Evolutionary conservation across 163 green algal species (phyloP).

Genomic region (Scenedesmus sp.): DNA sequence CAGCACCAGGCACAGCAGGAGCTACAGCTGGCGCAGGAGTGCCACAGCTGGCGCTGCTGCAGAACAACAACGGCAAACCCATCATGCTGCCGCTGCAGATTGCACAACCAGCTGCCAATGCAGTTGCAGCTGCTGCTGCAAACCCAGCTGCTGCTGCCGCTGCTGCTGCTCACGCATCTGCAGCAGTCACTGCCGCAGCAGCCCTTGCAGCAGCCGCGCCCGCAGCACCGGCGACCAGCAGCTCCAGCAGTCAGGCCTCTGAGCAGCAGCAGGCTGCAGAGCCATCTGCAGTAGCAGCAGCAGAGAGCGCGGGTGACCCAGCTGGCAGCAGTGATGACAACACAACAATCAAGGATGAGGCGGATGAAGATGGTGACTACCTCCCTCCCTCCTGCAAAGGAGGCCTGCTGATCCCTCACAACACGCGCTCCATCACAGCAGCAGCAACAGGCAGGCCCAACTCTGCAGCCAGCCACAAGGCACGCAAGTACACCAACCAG

Average conservation of each 20-base stretch:
- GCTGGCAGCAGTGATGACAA: constrained; percentile 21
- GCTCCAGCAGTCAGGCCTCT: constrained; percentile 32
- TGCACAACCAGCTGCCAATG: constrained; percentile 1
- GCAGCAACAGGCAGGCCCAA: not conserved
- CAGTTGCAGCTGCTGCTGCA: not conserved
- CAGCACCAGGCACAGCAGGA: not conserved
- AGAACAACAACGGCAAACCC: constrained; percentile 33
- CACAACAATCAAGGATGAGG: constrained; percentile 21
- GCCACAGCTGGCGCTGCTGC: constrained; percentile 25
- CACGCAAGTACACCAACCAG: constrained; percentile 52
- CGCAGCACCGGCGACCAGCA: constrained; percentile 22
- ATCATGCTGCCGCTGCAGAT: constrained; percentile 30
- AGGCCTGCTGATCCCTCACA: not conserved
- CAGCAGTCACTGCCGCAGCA: not conserved
- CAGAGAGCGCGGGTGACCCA: constrained; percentile 23
- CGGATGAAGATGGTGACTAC: constrained; percentile 37
- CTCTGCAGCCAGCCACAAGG: not conserved
- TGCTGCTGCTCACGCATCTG: not conserved
- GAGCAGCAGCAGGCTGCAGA: constrained; percentile 29
- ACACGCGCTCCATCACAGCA: not conserved
- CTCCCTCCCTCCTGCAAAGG: constrained; percentile 14
- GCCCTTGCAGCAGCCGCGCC: not conserved
- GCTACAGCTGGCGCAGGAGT: not conserved
- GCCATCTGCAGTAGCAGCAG: not conserved
- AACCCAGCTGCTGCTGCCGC: not conserved